Evolutionary conservation across 2,329 filamentous ascomycete species (phyloP), one percentile per base, ranked within the genome.

Genomic region (Chaetomium sp.): DNA sequence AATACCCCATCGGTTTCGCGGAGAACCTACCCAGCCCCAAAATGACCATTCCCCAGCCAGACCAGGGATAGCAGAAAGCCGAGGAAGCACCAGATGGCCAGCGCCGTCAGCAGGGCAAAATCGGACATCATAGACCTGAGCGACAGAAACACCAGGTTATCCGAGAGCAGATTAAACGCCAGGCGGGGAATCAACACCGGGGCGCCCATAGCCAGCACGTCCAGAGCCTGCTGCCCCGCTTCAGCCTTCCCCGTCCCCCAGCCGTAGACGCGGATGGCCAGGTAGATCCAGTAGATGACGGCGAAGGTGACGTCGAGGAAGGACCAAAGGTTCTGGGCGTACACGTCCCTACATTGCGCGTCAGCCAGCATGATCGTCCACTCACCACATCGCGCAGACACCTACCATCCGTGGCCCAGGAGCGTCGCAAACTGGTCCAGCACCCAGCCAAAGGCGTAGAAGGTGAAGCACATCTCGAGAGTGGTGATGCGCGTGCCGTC

Each of bases 281-380:
- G 79, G 74, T 94, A 95, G 19, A 82, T 77, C 70, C 83, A 79
- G 73, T 91, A 95, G 35, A 95, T 88, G 50, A 82, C 71, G n/a
- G 87, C 84, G 72, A 94, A 96, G 4, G 86, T 87, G 55, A 94
- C 87, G 74, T 95, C 92, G 19, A 96, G 83, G 72, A 96, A 95
- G 0, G 91, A 92, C 92, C 92, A 96, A 3, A 96, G 79, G 70
- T 95, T 94, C 74, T 96, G 91, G 0, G 91, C 93, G 72, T 95
- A 93, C 1, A 95, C 91, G 64, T 87, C 85, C 90, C 90, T 85
- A 19, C 2, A 16, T n/a, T 55, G 19, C 9, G 6, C 19, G 58
- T 31, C 42, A 45, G 53, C 42, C 31, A 23, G 13, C 60, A 61
- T 60, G 29, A 85, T 82, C 60, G 2, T 21, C n/a, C n/a, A 58